These are phyloP conservation scores for Penicillium sp. DNA, from an alignment of 2,329 filamentous ascomycete species.

Conservation along the genomic window DNA sequence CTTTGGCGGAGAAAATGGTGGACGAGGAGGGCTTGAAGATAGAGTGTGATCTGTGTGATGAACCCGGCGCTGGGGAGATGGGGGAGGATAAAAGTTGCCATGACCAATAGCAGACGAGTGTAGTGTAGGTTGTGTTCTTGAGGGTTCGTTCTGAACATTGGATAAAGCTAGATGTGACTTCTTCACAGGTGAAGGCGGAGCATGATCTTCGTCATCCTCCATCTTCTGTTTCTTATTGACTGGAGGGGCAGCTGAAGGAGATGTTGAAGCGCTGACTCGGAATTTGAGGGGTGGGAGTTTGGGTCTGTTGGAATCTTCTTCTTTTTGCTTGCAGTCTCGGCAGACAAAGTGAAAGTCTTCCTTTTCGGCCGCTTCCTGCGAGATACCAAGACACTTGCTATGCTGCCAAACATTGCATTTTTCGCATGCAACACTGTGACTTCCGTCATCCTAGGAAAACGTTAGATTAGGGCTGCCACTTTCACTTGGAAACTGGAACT, in stretches of 20 bases:
- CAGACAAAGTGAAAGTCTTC: constrained; percentile 89
- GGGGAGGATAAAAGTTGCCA: constrained; percentile 18
- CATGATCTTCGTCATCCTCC: constrained; percentile 13
- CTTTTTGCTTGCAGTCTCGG: constrained; percentile 68
- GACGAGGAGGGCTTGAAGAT: constrained; percentile 29
- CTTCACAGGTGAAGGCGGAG: constrained; percentile 27
- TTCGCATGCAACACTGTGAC: constrained; percentile 91
- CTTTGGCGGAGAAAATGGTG: constrained; percentile 36
- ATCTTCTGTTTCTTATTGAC: constrained; percentile 22
- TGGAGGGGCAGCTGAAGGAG: constrained; percentile 37
- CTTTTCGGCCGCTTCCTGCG: constrained; percentile 73
- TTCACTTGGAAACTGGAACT: constrained; percentile 19
- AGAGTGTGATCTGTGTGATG: constrained; percentile 20
- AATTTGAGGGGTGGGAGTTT: constrained; percentile 64
- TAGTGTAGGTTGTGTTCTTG: constrained; percentile 19
- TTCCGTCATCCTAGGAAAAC: constrained; percentile 70
- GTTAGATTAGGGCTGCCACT: constrained; percentile 21
- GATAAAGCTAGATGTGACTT: constrained; percentile 19
- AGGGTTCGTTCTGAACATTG: constrained; percentile 22
- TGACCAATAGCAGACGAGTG: constrained; percentile 9
- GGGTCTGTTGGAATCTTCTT: constrained; percentile 59
- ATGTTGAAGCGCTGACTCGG: constrained; percentile 51
- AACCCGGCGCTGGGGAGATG: constrained; percentile 33
- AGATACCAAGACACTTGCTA: constrained; percentile 82
- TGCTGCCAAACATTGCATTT: constrained; percentile 96